phyloP scores from a whole-genome alignment of 2,329 filamentous ascomycete genomes.

The Calonectria leucothoes region DNA sequence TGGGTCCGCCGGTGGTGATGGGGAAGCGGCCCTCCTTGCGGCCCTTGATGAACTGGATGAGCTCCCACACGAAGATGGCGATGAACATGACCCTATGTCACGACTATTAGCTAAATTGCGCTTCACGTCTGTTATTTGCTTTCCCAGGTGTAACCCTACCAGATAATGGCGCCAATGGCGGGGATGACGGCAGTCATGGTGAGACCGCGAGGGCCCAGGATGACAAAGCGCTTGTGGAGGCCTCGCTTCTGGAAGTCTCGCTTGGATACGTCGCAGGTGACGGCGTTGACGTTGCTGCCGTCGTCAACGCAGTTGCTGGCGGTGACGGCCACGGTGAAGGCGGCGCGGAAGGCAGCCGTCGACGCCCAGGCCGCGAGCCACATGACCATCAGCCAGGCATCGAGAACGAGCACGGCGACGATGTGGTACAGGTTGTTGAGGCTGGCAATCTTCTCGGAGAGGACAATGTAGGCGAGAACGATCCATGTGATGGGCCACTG shows the following conservation, averaged over 20 bases:
- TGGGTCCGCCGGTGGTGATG: slow-evolving; percentile 23
- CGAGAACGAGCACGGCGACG: slow-evolving; percentile 56
- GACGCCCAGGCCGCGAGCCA: slow-evolving; percentile 60
- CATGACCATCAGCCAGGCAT: slow-evolving; percentile 57
- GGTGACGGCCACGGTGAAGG: slow-evolving; percentile 47
- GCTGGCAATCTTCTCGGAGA: slow-evolving; percentile 52
- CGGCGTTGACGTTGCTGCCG: slow-evolving; percentile 54
- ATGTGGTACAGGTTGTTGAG: slow-evolving; percentile 55
- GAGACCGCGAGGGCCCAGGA: slow-evolving; percentile 50
- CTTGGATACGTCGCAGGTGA: slow-evolving; percentile 48
- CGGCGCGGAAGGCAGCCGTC: slow-evolving; percentile 52
- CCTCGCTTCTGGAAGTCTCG: slow-evolving; percentile 23
- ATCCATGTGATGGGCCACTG: slow-evolving; percentile 61
- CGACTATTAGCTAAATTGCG: slow-evolving; percentile 7
- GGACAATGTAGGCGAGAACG: slow-evolving; percentile 53
- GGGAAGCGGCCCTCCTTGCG: slow-evolving; percentile 53
- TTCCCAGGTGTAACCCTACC: slow-evolving; percentile 45
- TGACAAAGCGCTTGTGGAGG: slow-evolving; percentile 38
- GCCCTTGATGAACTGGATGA: slow-evolving; percentile 47
- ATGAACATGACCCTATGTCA: slow-evolving; percentile 54
- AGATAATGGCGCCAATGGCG: slow-evolving; percentile 56
- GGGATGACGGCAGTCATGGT: slow-evolving; percentile 54
- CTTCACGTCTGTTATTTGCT: not conserved
- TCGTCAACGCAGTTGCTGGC: slow-evolving; percentile 50
- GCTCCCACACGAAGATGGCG: slow-evolving; percentile 50